Percentiles rank a stretch among this genome's conserved stretches.
phyloP scores from a whole-genome alignment of 306 rosid genomes.

The Fagus crenata region DNA sequence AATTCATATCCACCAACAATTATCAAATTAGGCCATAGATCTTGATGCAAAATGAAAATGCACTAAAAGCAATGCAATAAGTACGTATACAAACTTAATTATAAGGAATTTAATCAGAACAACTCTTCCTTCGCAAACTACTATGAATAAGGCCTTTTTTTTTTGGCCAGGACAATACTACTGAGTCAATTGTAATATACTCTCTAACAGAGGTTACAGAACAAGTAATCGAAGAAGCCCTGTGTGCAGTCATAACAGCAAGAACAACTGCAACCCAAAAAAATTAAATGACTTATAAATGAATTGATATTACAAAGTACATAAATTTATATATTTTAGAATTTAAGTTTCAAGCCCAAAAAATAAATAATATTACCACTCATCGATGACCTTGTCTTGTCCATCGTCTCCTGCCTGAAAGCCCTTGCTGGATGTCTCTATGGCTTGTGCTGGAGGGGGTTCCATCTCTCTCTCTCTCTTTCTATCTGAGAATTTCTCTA shows the following conservation, averaged over 20 bases:
- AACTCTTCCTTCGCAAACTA: background rate
- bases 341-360: background rate
- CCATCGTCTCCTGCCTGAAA: slow-evolving; percentile 34
- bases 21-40: background rate
- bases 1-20: background rate
- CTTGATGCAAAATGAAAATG: background rate
- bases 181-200: background rate
- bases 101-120: background rate
- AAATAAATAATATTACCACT: slow-evolving; percentile 38
- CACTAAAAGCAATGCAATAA: background rate
- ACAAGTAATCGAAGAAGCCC: slow-evolving; percentile 52
- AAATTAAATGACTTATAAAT: background rate
- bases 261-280: slow-evolving; percentile 56
- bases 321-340: background rate
- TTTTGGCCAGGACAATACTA: background rate
- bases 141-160: background rate
- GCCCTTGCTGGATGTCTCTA: slow-evolving; percentile 43
- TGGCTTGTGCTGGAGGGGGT: slow-evolving; percentile 67
- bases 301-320: background rate
- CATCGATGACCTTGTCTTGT: slow-evolving; percentile 50
- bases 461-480: slow-evolving; percentile 49
- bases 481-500: slow-evolving; percentile 10
- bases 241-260: slow-evolving; percentile 58
- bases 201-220: slow-evolving; percentile 46
- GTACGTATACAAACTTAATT: background rate